Base-by-base conservation (phyloP, 116 monocot species). In the Thalassia testudinum region DNA sequence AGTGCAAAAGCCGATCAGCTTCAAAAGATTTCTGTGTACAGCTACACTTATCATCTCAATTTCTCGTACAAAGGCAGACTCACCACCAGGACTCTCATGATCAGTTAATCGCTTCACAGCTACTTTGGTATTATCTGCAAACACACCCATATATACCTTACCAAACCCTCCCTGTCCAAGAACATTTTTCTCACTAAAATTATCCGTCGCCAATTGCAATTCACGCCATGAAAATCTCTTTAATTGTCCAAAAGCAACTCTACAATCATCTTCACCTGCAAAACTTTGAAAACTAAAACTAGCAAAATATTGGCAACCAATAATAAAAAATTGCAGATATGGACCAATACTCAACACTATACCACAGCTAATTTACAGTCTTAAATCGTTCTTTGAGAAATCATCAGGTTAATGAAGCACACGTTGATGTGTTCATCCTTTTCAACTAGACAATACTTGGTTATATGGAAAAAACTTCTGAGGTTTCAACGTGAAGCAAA, bases 161-260 rank as follows among this genome's bases (percentile, higher is more conserved):
- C 93, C 93, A 67, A 93, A 93, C 25, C 93, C 93, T 38, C 93
- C 93, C 59, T 87, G 93, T 53, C 93, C 93, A 59, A 93, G 81
- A 62, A 93, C 62, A 68, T 93, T 87, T 47, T 73, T 87, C 56
- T 87, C 93, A 67, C 68, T 81, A 56, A 93, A 93, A 47, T 45
- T 59, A 66, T 93, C 93, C 10, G 93, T 93, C 65, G 93, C 87
- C 50, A 93, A 38, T 69, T 93, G 84, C 38, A 93, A 61, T 68
- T 93, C 93, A 40, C 93, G 50, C 93, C 93, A 93, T n/a, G 84
- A 26, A 76, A 93, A 93, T 66, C 93, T 78, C 73, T 81, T 92
- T 58, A 92, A 53, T 59, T 92, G 92, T 22, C 92, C 92, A 78
- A 92, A 92, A 70, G 80, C 80, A 69, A 87, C 84, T 61, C 92